These are phyloP conservation scores for Globisporangium viniferum DNA, from an alignment of 352 stramenopile species.

Conservation along the genomic window DNA sequence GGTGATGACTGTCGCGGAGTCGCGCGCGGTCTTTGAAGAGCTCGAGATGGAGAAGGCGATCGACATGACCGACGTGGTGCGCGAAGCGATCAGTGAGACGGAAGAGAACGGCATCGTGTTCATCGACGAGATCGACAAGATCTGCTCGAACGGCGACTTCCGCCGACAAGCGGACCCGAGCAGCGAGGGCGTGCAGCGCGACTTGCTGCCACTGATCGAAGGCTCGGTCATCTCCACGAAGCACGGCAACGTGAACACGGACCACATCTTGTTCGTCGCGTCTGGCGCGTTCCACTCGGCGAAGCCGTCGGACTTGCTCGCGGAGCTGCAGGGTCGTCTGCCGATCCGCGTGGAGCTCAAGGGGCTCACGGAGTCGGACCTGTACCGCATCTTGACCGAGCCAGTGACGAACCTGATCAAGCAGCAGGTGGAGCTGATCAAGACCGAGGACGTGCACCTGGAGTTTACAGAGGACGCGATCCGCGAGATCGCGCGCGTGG, in stretches of 20 bases:
- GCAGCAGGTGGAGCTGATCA: constrained; percentile 97
- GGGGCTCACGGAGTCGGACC: constrained; percentile 96
- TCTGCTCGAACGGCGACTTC: constrained; percentile 95
- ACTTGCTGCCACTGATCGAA: constrained; percentile 98
- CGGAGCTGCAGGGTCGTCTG: constrained; percentile 97
- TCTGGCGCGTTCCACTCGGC: constrained; percentile 97
- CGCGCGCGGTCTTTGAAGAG: constrained; percentile 92
- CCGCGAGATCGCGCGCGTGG: constrained; percentile 95
- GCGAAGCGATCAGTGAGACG: constrained; percentile 87
- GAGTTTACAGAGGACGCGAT: constrained; percentile 97
- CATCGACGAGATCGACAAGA: constrained; percentile 99
- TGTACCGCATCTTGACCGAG: constrained; percentile 99
- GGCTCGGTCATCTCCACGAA: constrained; percentile 98
- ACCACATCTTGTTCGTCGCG: constrained; percentile 99
- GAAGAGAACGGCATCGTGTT: constrained; percentile 99
- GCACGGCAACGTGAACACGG: constrained; percentile 99
- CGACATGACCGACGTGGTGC: constrained; percentile 87
- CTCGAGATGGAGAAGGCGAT: constrained; percentile 95
- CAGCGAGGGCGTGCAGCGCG: constrained; percentile 98
- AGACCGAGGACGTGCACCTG: constrained; percentile 94
- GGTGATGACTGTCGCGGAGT: constrained; percentile 93
- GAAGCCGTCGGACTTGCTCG: constrained; percentile 97
- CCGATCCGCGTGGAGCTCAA: constrained; percentile 99
- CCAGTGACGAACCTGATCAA: constrained; percentile 98
- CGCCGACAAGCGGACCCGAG: constrained; percentile 93